Conservation (phyloP, 1,139 yeast genomes). For the Lizanozyma gosingica region DNA sequence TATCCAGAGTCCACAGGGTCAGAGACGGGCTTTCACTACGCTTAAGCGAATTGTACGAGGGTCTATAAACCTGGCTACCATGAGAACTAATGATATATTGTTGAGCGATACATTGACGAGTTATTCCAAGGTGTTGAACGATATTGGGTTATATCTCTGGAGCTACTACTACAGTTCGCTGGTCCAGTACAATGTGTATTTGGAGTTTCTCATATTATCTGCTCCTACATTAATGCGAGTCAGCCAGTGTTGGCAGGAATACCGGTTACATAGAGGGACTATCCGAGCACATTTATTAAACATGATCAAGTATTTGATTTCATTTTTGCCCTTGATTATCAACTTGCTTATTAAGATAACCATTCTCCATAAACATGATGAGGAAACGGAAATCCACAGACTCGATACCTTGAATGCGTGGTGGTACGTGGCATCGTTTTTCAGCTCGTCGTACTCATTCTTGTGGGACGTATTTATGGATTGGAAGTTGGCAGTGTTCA, state of each 20-base stretch:
- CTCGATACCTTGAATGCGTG: slow-evolving; percentile 16
- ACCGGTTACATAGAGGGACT: slow-evolving; percentile 32
- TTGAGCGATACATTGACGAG: slow-evolving; percentile 78
- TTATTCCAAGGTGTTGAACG: slow-evolving; percentile 66
- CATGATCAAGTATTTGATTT: slow-evolving; percentile 63
- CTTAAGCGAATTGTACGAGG: background rate
- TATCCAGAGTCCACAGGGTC: background rate
- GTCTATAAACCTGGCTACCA: slow-evolving; percentile 14
- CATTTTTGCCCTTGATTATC: slow-evolving; percentile 54
- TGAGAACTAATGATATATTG: slow-evolving; percentile 71
- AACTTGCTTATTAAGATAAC: slow-evolving; percentile 27
- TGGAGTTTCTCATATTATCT: slow-evolving; percentile 44
- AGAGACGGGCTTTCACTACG: background rate
- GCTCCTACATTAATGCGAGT: slow-evolving; percentile 68
- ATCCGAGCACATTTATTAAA: slow-evolving; percentile 54
- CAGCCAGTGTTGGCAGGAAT: slow-evolving; percentile 75
- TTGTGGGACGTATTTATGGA: slow-evolving; percentile 86
- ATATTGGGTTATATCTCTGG: slow-evolving; percentile 44
- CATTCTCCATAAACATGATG: slow-evolving; percentile 4
- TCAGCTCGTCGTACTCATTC: slow-evolving; percentile 71
- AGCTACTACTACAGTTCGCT: slow-evolving; percentile 19
- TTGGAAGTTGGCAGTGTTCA: slow-evolving; percentile 69
- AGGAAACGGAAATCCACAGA: slow-evolving; percentile 9
- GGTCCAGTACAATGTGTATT: slow-evolving; percentile 17
- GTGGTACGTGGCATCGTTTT: slow-evolving; percentile 46